phyloP scores from a whole-genome alignment of 345 rosid genomes.

The Alliaria petiolata region DNA sequence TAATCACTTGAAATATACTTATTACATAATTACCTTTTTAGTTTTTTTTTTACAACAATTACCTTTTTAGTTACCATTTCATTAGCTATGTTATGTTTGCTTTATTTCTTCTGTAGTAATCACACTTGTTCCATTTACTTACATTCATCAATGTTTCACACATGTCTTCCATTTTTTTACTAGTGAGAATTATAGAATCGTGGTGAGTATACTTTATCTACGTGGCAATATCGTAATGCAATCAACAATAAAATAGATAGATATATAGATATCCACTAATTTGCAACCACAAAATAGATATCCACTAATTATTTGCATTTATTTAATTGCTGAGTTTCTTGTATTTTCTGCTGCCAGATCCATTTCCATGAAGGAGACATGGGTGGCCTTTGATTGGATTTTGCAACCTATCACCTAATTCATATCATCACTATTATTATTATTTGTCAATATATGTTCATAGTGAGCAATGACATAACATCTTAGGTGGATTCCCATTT shows the following conservation, averaged over 20 bases:
- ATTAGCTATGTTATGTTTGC: not conserved
- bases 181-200: not conserved
- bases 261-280: constrained; percentile 10
- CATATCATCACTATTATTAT: constrained; percentile 16
- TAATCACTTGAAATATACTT: not conserved
- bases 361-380: constrained; percentile 35
- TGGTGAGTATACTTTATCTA: not conserved
- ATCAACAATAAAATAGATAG: not conserved
- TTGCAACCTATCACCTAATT: constrained; percentile 32
- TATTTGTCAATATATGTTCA: constrained; percentile 4
- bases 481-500: constrained; percentile 33
- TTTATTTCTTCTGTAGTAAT: not conserved
- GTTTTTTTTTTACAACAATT: too few relatives aligned
- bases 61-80: not conserved
- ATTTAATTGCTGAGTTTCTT: constrained; percentile 6
- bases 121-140: not conserved
- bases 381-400: constrained; percentile 32
- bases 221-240: constrained; percentile 1
- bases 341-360: constrained; percentile 31
- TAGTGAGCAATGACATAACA: constrained; percentile 36
- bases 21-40: not conserved
- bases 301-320: constrained; percentile 20
- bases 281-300: constrained; percentile 26
- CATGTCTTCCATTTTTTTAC: not conserved
- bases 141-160: not conserved